A percentile compares a stretch with the other conserved stretches of the same genome.
These are phyloP conservation scores for Tulasnella sp. DNA, from an alignment of 768 basidiomycete species.

Conservation along the genomic window DNA sequence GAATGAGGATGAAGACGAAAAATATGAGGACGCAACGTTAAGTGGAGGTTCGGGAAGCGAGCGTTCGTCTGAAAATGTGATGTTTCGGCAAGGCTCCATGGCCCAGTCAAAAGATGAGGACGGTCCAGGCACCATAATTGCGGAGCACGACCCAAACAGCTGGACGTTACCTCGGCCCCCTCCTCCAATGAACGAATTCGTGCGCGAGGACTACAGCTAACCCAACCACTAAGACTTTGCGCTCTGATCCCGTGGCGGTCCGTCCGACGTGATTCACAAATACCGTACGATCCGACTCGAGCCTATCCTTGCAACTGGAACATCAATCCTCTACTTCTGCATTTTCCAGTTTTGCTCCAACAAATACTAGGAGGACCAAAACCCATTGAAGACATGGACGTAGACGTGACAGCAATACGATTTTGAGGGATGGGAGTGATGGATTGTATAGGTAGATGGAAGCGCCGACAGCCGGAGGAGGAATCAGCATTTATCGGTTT, in stretches of 20 bases:
- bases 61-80: neutral
- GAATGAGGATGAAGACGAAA: neutral
- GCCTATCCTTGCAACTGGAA: neutral
- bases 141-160: neutral
- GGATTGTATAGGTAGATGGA: neutral
- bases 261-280: conserved; percentile 25
- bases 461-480: neutral
- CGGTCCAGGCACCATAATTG: too few species aligned
- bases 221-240: conserved; percentile 1
- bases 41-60: neutral
- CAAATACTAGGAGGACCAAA: neutral
- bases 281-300: conserved; percentile 12
- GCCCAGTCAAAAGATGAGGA: neutral
- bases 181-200: conserved; percentile 13
- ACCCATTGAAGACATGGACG: conserved; percentile 16
- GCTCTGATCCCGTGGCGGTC: conserved; percentile 21
- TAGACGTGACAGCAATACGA: neutral
- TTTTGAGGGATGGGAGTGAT: conserved; percentile 7
- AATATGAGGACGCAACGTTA: neutral
- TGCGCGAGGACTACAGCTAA: neutral
- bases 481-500: neutral
- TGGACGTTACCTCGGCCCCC: conserved; percentile 1
- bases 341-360: neutral
- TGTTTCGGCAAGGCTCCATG: neutral
- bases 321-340: neutral